Evolutionary conservation across 768 basidiomycete genomes (phyloP).

Genomic region (Royoungia palumana): DNA sequence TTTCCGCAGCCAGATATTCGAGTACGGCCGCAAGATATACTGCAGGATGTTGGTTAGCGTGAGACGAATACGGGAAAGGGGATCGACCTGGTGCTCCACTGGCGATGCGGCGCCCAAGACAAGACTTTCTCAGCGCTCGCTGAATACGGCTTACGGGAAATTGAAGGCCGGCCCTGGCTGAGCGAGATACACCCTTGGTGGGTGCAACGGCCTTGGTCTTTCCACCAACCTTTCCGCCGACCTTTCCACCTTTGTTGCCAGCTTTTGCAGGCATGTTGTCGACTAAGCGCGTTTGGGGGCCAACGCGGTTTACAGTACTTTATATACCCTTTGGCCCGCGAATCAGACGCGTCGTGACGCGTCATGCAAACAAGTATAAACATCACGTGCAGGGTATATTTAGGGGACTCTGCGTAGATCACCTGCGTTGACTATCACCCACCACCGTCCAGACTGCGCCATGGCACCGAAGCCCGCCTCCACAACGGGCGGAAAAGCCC

Average conservation of each 20-base stretch:
- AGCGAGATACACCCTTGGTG: constrained; percentile 62
- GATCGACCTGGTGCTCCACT: constrained; percentile 74
- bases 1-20: no score
- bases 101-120: constrained; percentile 85
- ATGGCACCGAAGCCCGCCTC: constrained; percentile 67
- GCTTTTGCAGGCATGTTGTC: constrained; percentile 30
- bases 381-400: constrained; percentile 32
- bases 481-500: constrained; percentile 64
- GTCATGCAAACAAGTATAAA: constrained; percentile 30
- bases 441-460: neutral
- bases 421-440: constrained; percentile 10
- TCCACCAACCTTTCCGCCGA: constrained; percentile 36
- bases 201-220: constrained; percentile 46
- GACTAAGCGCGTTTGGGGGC: neutral
- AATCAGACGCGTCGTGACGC: constrained; percentile 41
- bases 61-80: constrained; percentile 10
- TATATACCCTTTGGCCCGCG: constrained; percentile 23
- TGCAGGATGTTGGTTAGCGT: no score
- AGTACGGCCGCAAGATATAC: no score
- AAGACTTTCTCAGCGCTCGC: constrained; percentile 81
- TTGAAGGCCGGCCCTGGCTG: constrained; percentile 73
- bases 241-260: constrained; percentile 35
- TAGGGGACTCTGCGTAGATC: constrained; percentile 32
- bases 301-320: constrained; percentile 1
- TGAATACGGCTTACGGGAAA: constrained; percentile 92